Evolutionary conservation across 495 filamentous ascomycete species (phyloP).

Genomic region (Penicillium maclennaniae): DNA sequence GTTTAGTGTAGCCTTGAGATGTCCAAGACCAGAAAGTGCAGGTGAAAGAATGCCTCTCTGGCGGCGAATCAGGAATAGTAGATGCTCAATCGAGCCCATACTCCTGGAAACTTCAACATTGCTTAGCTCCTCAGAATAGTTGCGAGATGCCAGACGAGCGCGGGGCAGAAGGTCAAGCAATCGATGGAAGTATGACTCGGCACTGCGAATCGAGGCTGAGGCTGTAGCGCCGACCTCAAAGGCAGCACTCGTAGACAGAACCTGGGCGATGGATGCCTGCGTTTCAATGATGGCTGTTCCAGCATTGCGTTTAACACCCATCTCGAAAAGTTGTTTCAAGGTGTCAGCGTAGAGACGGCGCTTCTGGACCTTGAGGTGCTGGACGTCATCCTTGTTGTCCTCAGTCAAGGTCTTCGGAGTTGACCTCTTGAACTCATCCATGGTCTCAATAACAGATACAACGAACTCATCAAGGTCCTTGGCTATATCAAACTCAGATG

Average conservation of each 20-base stretch:
- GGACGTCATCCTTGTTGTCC: slow-evolving; percentile 75
- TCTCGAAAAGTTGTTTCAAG: slow-evolving; percentile 71
- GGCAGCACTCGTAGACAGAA: slow-evolving; percentile 54
- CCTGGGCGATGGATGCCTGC: slow-evolving; percentile 64
- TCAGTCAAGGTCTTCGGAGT: slow-evolving; percentile 74
- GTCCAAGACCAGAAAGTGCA: slow-evolving; percentile 33
- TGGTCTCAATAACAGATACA: slow-evolving; percentile 59
- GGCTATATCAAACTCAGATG: slow-evolving; percentile 50
- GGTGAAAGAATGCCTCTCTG: slow-evolving; percentile 59
- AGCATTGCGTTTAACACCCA: slow-evolving; percentile 84
- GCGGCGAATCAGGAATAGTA: slow-evolving; percentile 62
- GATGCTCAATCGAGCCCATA: slow-evolving; percentile 75
- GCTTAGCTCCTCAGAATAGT: slow-evolving; percentile 81
- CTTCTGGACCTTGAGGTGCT: slow-evolving; percentile 86
- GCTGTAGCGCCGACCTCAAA: slow-evolving; percentile 24
- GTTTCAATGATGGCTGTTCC: slow-evolving; percentile 61
- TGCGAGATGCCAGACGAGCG: slow-evolving; percentile 58
- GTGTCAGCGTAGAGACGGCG: slow-evolving; percentile 87
- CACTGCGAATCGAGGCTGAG: slow-evolving; percentile 28
- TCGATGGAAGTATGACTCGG: slow-evolving; percentile 76
- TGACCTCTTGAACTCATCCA: slow-evolving; percentile 68
- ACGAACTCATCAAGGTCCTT: slow-evolving; percentile 64
- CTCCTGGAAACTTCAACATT: slow-evolving; percentile 71
- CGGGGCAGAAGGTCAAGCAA: slow-evolving; percentile 65
- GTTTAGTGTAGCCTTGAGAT: slow-evolving; percentile 32